phyloP scores from a whole-genome alignment of 306 rosid species.

The Cicer cuneatum region DNA sequence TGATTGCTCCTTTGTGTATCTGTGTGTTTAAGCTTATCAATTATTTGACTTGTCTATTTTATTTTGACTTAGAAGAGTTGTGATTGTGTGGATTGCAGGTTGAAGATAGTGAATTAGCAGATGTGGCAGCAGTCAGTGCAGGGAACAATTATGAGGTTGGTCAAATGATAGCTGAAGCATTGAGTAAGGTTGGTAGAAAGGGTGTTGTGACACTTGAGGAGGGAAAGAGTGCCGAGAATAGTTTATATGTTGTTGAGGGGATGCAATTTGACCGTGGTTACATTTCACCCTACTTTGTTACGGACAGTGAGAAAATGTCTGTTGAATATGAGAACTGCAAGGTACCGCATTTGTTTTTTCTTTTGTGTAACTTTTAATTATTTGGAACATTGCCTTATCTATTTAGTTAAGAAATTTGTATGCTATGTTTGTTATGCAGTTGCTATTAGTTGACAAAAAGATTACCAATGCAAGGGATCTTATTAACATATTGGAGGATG shows the following conservation, averaged over 20 bases:
- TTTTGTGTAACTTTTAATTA: neutral
- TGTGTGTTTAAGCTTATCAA: neutral
- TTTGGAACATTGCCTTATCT: neutral
- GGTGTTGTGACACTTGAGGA: slow-evolving; percentile 99
- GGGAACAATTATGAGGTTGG: slow-evolving; percentile 97
- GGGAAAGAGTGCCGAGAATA: slow-evolving; percentile 96
- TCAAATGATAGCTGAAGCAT: slow-evolving; percentile 95
- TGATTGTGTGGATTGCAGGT: slow-evolving; percentile 63
- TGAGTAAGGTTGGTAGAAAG: slow-evolving; percentile 97
- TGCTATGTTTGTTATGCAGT: slow-evolving; percentile 55
- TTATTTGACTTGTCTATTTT: neutral
- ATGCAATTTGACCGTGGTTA: slow-evolving; percentile 99
- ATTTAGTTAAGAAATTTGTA: neutral
- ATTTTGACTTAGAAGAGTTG: slow-evolving; percentile 8
- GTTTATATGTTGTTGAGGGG: slow-evolving; percentile 94
- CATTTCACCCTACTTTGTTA: slow-evolving; percentile 95
- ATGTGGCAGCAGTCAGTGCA: slow-evolving; percentile 99
- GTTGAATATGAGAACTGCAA: slow-evolving; percentile 96
- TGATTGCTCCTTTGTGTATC: neutral
- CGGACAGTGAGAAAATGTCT: slow-evolving; percentile 97
- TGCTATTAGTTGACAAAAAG: slow-evolving; percentile 95
- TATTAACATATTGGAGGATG: slow-evolving; percentile 86
- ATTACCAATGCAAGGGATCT: slow-evolving; percentile 95
- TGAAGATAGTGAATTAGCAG: slow-evolving; percentile 96
- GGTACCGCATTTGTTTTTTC: slow-evolving; percentile 52